Evolutionary conservation across 1,284 basidiomycete genomes (phyloP).

Genomic region (Trametes pubescens): DNA sequence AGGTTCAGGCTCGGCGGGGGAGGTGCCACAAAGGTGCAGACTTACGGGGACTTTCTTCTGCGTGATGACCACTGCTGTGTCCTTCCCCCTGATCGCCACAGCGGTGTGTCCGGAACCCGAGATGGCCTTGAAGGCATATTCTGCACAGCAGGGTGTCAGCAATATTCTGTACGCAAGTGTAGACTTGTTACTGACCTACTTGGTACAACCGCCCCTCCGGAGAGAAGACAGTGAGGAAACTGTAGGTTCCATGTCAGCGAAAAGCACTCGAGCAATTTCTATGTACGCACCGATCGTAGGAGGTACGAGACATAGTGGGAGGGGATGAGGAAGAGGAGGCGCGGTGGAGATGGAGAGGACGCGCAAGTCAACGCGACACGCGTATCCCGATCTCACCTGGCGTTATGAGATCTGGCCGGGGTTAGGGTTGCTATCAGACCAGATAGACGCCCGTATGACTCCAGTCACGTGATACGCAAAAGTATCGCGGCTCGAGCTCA

Average conservation of each 20-base stretch:
- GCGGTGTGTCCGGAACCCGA: slow-evolving; percentile 96
- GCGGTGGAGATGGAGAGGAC: slow-evolving; percentile 33
- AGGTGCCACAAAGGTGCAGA: slow-evolving; percentile 28
- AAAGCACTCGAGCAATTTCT: not conserved
- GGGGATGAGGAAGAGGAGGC: slow-evolving; percentile 24
- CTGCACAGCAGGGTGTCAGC: slow-evolving; percentile 49
- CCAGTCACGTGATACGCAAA: slow-evolving; percentile 26
- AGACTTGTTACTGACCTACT: slow-evolving; percentile 78
- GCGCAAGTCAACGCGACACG: slow-evolving; percentile 44
- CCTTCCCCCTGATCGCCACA: slow-evolving; percentile 92
- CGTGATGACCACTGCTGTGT: slow-evolving; percentile 94
- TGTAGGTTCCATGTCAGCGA: slow-evolving; percentile 37
- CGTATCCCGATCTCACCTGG: slow-evolving; percentile 27
- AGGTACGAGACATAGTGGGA: slow-evolving; percentile 78
- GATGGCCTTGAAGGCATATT: slow-evolving; percentile 99
- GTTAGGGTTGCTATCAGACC: not conserved
- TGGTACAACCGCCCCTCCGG: slow-evolving; percentile 95
- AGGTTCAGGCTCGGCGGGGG: not conserved
- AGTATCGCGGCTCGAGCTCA: slow-evolving; percentile 10
- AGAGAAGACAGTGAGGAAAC: slow-evolving; percentile 94
- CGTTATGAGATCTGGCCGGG: slow-evolving; percentile 10
- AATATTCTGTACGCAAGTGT: not conserved
- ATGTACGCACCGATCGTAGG: slow-evolving; percentile 71
- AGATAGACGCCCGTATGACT: slow-evolving; percentile 7
- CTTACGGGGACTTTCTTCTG: slow-evolving; percentile 97